Evolutionary conservation across 352 stramenopile species (phyloP).

Genomic region (Pythium rhizo-oryzae): DNA sequence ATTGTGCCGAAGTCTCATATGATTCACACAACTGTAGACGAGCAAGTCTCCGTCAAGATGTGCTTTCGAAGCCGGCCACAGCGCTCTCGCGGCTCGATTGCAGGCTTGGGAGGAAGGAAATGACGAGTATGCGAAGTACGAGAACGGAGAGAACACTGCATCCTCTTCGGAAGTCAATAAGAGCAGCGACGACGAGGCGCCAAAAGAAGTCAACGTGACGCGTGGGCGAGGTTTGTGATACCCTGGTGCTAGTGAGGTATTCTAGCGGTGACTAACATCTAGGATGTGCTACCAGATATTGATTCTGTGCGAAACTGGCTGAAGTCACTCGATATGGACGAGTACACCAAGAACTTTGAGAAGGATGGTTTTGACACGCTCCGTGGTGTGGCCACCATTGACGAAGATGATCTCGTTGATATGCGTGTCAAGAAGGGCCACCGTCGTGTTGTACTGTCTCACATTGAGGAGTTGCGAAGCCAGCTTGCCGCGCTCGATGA

Average conservation of each 20-base stretch:
- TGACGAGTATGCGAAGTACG: slow-evolving; percentile 83
- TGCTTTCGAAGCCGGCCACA: slow-evolving; percentile 86
- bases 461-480: slow-evolving; percentile 84
- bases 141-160: slow-evolving; percentile 25
- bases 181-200: slow-evolving; percentile 44
- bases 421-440: slow-evolving; percentile 91
- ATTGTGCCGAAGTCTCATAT: background rate
- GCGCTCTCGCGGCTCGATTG: slow-evolving; percentile 70
- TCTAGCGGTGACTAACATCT: background rate
- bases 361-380: slow-evolving; percentile 89
- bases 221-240: slow-evolving; percentile 49
- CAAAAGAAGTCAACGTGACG: slow-evolving; percentile 28
- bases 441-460: slow-evolving; percentile 78
- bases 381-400: slow-evolving; percentile 81
- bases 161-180: slow-evolving; percentile 31
- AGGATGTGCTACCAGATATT: slow-evolving; percentile 50
- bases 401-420: slow-evolving; percentile 87
- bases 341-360: slow-evolving; percentile 88
- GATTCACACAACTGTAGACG: slow-evolving; percentile 42
- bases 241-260: background rate
- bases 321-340: slow-evolving; percentile 87
- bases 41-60: slow-evolving; percentile 88
- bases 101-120: slow-evolving; percentile 87
- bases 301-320: slow-evolving; percentile 84
- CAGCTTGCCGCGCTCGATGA: slow-evolving; percentile 72